Percentiles rank a stretch among this genome's conserved stretches.
phyloP scores from a whole-genome alignment of 495 filamentous ascomycete genomes.

The Tuber magnatum region DNA sequence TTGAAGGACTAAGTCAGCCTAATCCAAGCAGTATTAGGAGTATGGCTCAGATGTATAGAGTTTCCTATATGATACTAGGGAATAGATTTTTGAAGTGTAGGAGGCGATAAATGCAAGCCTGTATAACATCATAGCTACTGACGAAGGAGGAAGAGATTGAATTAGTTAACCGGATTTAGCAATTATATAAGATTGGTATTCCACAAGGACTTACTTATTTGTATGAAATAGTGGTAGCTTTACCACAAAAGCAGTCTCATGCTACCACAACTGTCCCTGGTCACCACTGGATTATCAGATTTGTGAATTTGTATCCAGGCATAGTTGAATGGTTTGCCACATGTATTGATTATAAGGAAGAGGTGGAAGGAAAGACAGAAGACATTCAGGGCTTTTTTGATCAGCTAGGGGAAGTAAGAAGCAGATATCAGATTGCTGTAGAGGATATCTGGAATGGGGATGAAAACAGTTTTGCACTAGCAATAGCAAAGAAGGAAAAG shows the following conservation, averaged over 20 bases:
- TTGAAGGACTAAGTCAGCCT: too few relatives aligned
- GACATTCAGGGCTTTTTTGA: constrained; percentile 8
- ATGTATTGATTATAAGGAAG: constrained; percentile 12
- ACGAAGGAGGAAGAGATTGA: constrained; percentile 1
- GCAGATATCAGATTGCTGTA: not conserved
- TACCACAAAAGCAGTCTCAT: not conserved
- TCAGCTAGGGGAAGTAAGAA: not conserved
- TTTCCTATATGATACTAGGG: not conserved
- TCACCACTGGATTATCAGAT: constrained; percentile 7
- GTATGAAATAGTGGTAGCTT: not conserved
- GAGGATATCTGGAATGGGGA: constrained; percentile 10
- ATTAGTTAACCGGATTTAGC: constrained; percentile 6
- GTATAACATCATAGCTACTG: not conserved
- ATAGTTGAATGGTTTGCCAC: not conserved
- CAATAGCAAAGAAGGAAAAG: constrained; percentile 6
- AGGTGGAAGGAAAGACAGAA: constrained; percentile 1
- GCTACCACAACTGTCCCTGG: not conserved
- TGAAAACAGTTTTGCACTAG: constrained; percentile 6
- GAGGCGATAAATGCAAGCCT: not conserved
- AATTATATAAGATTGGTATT: constrained; percentile 14
- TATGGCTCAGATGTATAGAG: not conserved
- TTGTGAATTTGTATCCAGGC: constrained; percentile 4
- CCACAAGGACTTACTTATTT: constrained; percentile 9
- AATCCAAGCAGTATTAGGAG: too few relatives aligned
- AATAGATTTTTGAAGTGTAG: constrained; percentile 1